These are phyloP conservation scores for Nidularia pulvinata DNA, from an alignment of 768 basidiomycete species.

Conservation along the genomic window DNA sequence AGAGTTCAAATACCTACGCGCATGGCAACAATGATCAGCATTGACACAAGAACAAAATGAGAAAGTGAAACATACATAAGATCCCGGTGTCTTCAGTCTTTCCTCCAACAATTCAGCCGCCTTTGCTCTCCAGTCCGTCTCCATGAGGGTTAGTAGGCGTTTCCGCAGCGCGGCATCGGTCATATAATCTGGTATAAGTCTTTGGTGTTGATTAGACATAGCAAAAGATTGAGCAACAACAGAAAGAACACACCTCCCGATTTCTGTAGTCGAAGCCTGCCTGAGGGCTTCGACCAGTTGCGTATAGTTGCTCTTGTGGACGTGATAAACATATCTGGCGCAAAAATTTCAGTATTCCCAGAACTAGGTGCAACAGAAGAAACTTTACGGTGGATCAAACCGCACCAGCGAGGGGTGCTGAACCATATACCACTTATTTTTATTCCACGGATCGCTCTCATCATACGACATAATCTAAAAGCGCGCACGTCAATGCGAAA, in stretches of 20 bases:
- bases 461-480: constrained; percentile 20
- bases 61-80: neutral
- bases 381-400: constrained; percentile 21
- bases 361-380: neutral
- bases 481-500: neutral
- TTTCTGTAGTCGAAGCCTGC: constrained; percentile 19
- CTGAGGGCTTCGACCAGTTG: constrained; percentile 23
- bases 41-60: too few species aligned
- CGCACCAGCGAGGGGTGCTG: constrained; percentile 23
- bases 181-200: constrained; percentile 27
- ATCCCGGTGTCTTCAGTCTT: constrained; percentile 1
- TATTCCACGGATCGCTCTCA: constrained; percentile 17
- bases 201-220: neutral
- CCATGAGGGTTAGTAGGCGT: constrained; percentile 18
- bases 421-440: constrained; percentile 17
- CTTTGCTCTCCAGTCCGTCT: constrained; percentile 22
- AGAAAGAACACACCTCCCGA: constrained; percentile 16
- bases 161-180: constrained; percentile 17
- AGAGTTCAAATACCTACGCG: too few species aligned
- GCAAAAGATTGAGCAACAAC: neutral
- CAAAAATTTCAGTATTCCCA: neutral
- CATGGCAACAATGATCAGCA: too few species aligned
- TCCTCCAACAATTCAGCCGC: constrained; percentile 15
- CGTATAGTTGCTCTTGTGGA: constrained; percentile 18
- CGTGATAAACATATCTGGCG: constrained; percentile 26